A percentile compares a stretch with the other conserved stretches of the same genome.
These are phyloP conservation scores for Aspergillus amoenus DNA, from an alignment of 2,329 filamentous ascomycete species.

Conservation along the genomic window DNA sequence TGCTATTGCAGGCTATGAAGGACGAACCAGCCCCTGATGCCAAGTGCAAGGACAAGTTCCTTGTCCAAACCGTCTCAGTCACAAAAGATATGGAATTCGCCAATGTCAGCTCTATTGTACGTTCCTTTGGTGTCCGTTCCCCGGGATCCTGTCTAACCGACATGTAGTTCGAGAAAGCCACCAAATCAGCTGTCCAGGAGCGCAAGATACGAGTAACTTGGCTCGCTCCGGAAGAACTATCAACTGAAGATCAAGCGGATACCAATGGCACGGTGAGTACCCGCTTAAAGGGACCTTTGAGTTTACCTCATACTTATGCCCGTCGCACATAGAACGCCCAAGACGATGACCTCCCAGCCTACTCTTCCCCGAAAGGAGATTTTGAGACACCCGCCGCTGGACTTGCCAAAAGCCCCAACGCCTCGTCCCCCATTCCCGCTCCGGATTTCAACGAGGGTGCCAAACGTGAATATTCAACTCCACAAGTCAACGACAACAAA, in stretches of 20 bases:
- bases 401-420: conserved; percentile 40
- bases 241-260: conserved; percentile 24
- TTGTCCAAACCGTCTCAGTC: conserved; percentile 88
- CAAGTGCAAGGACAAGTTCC: conserved; percentile 95
- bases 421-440: conserved; percentile 34
- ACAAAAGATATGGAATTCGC: conserved; percentile 79
- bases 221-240: conserved; percentile 61
- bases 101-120: conserved; percentile 77
- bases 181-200: conserved; percentile 80
- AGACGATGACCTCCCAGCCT: conserved; percentile 52
- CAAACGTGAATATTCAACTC: conserved; percentile 42
- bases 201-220: conserved; percentile 94
- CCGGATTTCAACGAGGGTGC: conserved; percentile 36
- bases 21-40: conserved; percentile 81
- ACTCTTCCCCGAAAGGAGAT: conserved; percentile 55
- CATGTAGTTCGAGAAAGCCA: conserved; percentile 68
- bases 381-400: conserved; percentile 48
- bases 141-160: conserved; percentile 7
- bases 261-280: conserved; percentile 40
- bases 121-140: conserved; percentile 31
- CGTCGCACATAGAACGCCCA: conserved; percentile 22
- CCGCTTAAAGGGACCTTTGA: not conserved
- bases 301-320: conserved; percentile 10
- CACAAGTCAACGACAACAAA: conserved; percentile 31
- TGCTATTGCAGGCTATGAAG: conserved; percentile 97